Percentiles rank a stretch among this genome's conserved stretches.
phyloP scores from a whole-genome alignment of 805 yeast genomes.

The Yarrowia yakushimensis region DNA sequence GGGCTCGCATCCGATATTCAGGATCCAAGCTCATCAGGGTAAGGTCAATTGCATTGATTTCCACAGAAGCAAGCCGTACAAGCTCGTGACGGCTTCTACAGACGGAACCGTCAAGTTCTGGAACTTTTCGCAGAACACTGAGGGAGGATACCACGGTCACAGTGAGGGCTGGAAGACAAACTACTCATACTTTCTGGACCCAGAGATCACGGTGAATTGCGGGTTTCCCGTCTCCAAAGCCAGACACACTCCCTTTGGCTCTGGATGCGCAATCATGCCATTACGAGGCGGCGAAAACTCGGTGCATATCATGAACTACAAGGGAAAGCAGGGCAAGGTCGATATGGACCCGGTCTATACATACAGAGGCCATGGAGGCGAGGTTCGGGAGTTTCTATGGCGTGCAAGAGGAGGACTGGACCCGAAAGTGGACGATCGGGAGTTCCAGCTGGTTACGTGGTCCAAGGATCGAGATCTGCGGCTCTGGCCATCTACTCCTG shows the following conservation, averaged over 20 bases:
- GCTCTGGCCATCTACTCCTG: conserved; percentile 67
- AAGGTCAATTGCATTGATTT: conserved; percentile 90
- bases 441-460: conserved; percentile 92
- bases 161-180: not conserved
- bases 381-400: conserved; percentile 88
- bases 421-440: conserved; percentile 58
- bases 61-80: conserved; percentile 54
- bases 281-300: conserved; percentile 77
- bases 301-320: conserved; percentile 51
- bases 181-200: conserved; percentile 32
- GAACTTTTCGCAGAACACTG: conserved; percentile 46
- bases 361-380: conserved; percentile 79
- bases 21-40: conserved; percentile 72
- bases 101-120: conserved; percentile 82
- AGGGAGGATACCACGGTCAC: conserved; percentile 28
- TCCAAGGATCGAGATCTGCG: conserved; percentile 81
- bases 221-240: conserved; percentile 89
- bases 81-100: conserved; percentile 77
- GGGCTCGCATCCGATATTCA: conserved; percentile 70
- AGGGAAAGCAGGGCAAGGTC: conserved; percentile 37
- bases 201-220: conserved; percentile 60
- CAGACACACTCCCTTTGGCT: conserved; percentile 83
- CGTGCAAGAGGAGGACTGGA: conserved; percentile 54
- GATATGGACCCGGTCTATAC: conserved; percentile 52
- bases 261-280: conserved; percentile 86